phyloP scores from a whole-genome alignment of 352 stramenopile species.

The Globisporangium polare region DNA sequence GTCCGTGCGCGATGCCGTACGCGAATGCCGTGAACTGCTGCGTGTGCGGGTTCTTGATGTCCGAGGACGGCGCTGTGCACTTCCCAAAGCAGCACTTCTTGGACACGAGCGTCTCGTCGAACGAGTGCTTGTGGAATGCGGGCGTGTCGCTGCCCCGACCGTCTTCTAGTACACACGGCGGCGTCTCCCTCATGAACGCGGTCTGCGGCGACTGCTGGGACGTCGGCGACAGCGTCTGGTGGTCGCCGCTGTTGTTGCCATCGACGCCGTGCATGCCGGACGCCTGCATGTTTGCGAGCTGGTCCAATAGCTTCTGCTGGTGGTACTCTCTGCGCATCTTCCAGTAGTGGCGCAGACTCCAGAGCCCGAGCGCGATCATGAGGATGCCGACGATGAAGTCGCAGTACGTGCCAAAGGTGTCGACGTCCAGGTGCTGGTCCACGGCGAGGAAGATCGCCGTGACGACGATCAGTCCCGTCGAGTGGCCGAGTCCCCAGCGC shows the following conservation, averaged over 20 bases:
- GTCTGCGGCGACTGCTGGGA: background rate
- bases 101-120: constrained; percentile 31
- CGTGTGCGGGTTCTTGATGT: constrained; percentile 44
- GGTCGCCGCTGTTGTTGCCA: background rate
- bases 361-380: constrained; percentile 53
- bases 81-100: constrained; percentile 40
- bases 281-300: constrained; percentile 4
- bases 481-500: constrained; percentile 85
- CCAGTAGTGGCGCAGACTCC: constrained; percentile 35
- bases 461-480: constrained; percentile 66
- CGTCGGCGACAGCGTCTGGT: constrained; percentile 5
- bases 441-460: constrained; percentile 56
- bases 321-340: constrained; percentile 33
- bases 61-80: constrained; percentile 28
- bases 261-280: background rate
- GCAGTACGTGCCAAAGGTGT: constrained; percentile 40
- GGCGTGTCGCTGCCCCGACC: background rate
- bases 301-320: constrained; percentile 15
- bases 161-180: background rate
- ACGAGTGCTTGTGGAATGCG: constrained; percentile 20
- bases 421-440: constrained; percentile 34
- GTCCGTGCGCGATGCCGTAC: constrained; percentile 20
- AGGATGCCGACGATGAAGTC: constrained; percentile 56
- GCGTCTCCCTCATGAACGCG: background rate
- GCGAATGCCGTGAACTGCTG: constrained; percentile 54